Percentiles rank a stretch among this genome's conserved stretches.
Evolutionary conservation across 805 yeast genomes (phyloP).

Genomic region (Candida pini): DNA sequence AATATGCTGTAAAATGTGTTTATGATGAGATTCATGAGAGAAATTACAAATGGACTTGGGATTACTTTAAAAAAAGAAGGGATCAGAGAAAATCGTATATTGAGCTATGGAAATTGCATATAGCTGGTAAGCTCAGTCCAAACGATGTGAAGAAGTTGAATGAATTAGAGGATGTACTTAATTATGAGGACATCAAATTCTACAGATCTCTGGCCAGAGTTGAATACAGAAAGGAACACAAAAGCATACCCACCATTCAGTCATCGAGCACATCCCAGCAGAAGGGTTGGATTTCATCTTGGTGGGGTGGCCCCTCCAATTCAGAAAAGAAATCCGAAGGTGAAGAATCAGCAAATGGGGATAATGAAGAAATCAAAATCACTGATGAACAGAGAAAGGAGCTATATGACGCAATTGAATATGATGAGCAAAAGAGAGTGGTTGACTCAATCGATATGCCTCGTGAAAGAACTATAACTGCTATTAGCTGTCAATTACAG

Average conservation of each 20-base stretch:
- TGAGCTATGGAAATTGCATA: constrained; percentile 56
- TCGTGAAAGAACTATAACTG: constrained; percentile 62
- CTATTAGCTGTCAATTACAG: constrained; percentile 60
- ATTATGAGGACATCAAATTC: constrained; percentile 77
- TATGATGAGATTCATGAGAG: constrained; percentile 75
- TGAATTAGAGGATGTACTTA: constrained; percentile 50
- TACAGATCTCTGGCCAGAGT: constrained; percentile 76
- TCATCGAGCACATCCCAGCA: constrained; percentile 4
- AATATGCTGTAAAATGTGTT: constrained; percentile 74
- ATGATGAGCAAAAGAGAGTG: constrained; percentile 56
- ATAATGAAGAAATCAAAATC: constrained; percentile 40
- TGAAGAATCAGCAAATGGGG: constrained; percentile 6
- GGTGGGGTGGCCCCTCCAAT: constrained; percentile 45
- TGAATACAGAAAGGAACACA: constrained; percentile 52
- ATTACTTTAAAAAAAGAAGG: constrained; percentile 59
- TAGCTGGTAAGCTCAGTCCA: constrained; percentile 30
- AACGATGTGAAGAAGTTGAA: constrained; percentile 36
- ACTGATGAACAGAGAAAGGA: constrained; percentile 88
- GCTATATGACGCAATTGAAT: constrained; percentile 88
- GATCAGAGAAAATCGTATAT: constrained; percentile 69
- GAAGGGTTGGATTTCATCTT: constrained; percentile 63
- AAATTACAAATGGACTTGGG: constrained; percentile 88
- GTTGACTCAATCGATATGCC: constrained; percentile 60
- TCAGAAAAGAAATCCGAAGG: constrained; percentile 8
- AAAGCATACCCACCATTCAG: constrained; percentile 12